Conservation (phyloP, 2,329 filamentous ascomycete genomes). For the Fusarium floridanum region DNA sequence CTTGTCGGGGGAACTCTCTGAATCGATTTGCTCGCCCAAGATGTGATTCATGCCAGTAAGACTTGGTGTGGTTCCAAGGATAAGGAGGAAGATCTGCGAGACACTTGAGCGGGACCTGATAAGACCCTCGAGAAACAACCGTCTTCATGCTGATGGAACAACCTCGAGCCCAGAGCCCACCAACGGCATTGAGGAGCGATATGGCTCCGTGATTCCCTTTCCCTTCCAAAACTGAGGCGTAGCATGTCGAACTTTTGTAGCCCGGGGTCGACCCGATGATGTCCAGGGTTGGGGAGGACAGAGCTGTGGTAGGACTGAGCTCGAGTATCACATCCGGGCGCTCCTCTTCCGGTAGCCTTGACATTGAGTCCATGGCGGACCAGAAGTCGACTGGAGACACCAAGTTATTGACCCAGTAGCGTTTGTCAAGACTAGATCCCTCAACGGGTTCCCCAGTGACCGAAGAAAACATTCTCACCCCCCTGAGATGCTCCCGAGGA, state of each 20-base stretch:
- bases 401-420: constrained; percentile 63
- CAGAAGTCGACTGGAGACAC: constrained; percentile 60
- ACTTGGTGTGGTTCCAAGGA: constrained; percentile 66
- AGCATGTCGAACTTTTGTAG: constrained; percentile 26
- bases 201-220: constrained; percentile 34
- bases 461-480: constrained; percentile 57
- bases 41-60: constrained; percentile 67
- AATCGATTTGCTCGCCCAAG: constrained; percentile 59
- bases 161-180: constrained; percentile 55
- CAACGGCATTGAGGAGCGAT: constrained; percentile 50
- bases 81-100: constrained; percentile 64
- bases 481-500: constrained; percentile 15
- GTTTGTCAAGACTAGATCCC: constrained; percentile 45
- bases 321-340: constrained; percentile 56
- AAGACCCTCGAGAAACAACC: constrained; percentile 40
- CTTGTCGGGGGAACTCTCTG: constrained; percentile 60
- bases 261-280: constrained; percentile 44
- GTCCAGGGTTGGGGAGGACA: constrained; percentile 55
- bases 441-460: constrained; percentile 50
- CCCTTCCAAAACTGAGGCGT: constrained; percentile 48
- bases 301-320: constrained; percentile 54
- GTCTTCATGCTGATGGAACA: constrained; percentile 49
- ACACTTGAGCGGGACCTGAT: constrained; percentile 45
- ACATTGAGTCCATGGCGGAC: constrained; percentile 54
- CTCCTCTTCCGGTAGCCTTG: constrained; percentile 43